Conservation (phyloP, 1,284 basidiomycete genomes). For the Ceratobasidium papillatum region DNA sequence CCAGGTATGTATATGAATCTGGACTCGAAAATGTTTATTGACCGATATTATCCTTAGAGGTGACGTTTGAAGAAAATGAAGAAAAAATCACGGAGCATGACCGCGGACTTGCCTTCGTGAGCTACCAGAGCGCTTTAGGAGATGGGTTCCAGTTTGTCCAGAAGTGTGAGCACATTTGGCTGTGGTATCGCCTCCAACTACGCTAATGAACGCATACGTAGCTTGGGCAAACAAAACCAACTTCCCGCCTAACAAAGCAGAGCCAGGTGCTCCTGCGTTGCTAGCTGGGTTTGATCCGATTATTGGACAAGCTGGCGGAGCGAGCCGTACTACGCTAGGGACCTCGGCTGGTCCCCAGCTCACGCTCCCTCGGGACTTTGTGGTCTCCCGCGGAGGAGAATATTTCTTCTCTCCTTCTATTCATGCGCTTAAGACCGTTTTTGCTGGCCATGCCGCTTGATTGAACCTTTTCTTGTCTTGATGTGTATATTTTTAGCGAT, state of each 20-base stretch:
- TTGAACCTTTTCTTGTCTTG: background rate
- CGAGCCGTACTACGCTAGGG: conserved; percentile 54
- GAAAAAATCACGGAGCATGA: conserved; percentile 54
- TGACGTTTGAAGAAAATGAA: conserved; percentile 54
- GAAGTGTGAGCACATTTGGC: conserved; percentile 47
- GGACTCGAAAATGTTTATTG: background rate
- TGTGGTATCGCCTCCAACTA: background rate
- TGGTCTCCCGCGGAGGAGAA: conserved; percentile 55
- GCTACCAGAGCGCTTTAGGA: conserved; percentile 57
- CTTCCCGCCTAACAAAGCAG: conserved; percentile 47
- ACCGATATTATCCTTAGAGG: conserved; percentile 40
- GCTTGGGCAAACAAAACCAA: conserved; percentile 51
- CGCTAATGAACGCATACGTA: background rate
- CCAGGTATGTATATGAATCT: conserved; percentile 49
- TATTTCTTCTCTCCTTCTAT: conserved; percentile 60
- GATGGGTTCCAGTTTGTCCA: conserved; percentile 63
- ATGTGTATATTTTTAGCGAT: too few relatives aligned
- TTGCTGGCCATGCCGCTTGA: too few relatives aligned
- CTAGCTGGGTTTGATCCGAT: conserved; percentile 51
- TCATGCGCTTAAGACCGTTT: conserved; percentile 50
- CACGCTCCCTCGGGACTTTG: conserved; percentile 49
- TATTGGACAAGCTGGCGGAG: conserved; percentile 56
- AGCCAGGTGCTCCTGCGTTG: background rate
- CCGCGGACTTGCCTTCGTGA: conserved; percentile 62
- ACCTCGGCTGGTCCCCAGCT: conserved; percentile 48